Conservation (phyloP, 257 asterid species). For the Dorcoceras hygrometricum region DNA sequence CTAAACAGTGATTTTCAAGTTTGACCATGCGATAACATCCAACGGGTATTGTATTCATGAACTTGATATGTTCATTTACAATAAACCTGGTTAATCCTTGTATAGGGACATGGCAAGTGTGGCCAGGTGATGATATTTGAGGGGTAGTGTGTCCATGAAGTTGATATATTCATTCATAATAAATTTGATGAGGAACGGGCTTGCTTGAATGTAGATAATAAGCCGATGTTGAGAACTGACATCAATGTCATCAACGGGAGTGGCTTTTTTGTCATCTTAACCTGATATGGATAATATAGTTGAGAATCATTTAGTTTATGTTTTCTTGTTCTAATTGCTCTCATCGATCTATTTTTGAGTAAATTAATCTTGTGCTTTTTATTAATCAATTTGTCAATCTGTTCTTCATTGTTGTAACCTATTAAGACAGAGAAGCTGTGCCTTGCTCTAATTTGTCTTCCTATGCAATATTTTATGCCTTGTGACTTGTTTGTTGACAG, state of each 20-base stretch:
- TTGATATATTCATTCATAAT: too few species aligned
- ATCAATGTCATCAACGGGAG: not conserved
- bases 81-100: too few species aligned
- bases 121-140: too few species aligned
- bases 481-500: conserved; percentile 38
- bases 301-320: not conserved
- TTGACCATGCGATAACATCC: too few species aligned
- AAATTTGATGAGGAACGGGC: too few species aligned
- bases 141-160: too few species aligned
- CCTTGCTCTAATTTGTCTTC: not conserved
- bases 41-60: too few species aligned
- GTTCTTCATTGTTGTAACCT: not conserved
- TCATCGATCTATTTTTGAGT: not conserved
- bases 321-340: not conserved
- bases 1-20: too few species aligned
- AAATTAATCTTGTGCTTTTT: too few species aligned
- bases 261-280: not conserved
- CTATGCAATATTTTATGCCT: not conserved
- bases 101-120: too few species aligned
- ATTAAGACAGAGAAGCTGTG: not conserved
- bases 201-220: too few species aligned
- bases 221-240: not conserved
- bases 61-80: too few species aligned
- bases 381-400: not conserved
- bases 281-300: not conserved